A percentile compares a stretch with the other conserved stretches of the same genome.
Evolutionary conservation across 2,329 filamentous ascomycete genomes (phyloP).

Genomic region (Neocucurbitaria cava): DNA sequence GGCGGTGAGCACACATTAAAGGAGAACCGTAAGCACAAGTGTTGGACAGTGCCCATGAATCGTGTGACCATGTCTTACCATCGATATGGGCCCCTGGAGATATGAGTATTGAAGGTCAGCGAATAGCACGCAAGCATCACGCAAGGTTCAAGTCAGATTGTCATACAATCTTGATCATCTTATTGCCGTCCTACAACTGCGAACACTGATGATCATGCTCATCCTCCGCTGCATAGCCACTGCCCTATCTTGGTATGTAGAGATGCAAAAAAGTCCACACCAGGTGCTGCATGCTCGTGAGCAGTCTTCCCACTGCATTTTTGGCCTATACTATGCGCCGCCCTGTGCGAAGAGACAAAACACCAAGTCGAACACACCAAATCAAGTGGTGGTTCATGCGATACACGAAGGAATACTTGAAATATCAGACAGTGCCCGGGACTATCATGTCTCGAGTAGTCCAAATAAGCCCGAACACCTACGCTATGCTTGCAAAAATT

Average conservation of each 20-base stretch:
- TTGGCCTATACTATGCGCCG: slow-evolving; percentile 23
- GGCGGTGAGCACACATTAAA: no score
- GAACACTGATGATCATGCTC: slow-evolving; percentile 10
- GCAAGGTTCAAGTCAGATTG: neutral
- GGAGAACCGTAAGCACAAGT: no score
- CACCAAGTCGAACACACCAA: slow-evolving; percentile 18
- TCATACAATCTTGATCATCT: slow-evolving; percentile 6
- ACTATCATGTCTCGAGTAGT: slow-evolving; percentile 24
- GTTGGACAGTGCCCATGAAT: no score
- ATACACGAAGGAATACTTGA: slow-evolving; percentile 16
- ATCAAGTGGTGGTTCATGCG: slow-evolving; percentile 23
- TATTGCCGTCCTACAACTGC: slow-evolving; percentile 8
- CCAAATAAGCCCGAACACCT: slow-evolving; percentile 40
- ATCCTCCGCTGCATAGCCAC: slow-evolving; percentile 8
- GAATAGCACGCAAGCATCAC: neutral
- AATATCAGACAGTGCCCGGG: slow-evolving; percentile 23
- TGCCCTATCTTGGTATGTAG: slow-evolving; percentile 8
- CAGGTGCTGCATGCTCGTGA: slow-evolving; percentile 24
- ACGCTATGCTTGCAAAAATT: slow-evolving; percentile 44
- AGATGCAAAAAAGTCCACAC: slow-evolving; percentile 13
- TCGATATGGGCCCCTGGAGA: no score
- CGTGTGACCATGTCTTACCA: no score
- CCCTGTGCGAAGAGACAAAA: slow-evolving; percentile 20
- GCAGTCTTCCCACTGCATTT: slow-evolving; percentile 17
- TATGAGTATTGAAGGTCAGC: no score